Base-by-base conservation (phyloP, 1,284 basidiomycete species). In the Bjerkandera adusta region DNA sequence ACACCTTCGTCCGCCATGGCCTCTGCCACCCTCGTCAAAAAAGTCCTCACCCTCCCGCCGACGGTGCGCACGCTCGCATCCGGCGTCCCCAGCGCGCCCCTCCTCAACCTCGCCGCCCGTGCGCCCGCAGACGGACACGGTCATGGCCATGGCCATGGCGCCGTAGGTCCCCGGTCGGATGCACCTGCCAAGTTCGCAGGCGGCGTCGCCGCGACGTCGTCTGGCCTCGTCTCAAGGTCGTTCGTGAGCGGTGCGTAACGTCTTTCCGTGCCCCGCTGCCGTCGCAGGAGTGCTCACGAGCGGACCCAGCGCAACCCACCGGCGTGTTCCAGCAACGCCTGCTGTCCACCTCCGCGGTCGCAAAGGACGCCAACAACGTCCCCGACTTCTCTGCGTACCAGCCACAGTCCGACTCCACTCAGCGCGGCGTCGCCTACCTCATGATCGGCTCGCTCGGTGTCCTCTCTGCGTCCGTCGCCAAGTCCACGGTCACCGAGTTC, bases 401-500 rank as follows among this genome's bases (percentile, higher is more conserved):
- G 58, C 77, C 87, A 43, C 76, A 81, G 63, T 79, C 83, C 55
- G 73, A 81, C 37, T 72, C 78, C 42, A 74, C 69, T 54, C 92
- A 92, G 78, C 88, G 91, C 59, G 85, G 89, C 49, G 74, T 97
- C 51, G 91, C 90, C 30, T 99, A 99, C 79, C 92, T 98, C 71
- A 92, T 97, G 89, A 89, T 99, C 64, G 97, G 97, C 57, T 85
- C 92, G 38, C 81, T 98, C 66, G 97, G 97, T 67, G 79, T 97
- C 57, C 81, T 99, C 65, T 83, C 92, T 55, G 97, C 97, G 48
- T 91, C 92, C 16, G 92, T 86, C 54, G 96, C 95, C 61, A 97
- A 98, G 73, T 92, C 92, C 35, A 86, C 88, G 57, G 87, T 99
- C 53, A 83, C 92, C 55, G 96, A 97, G 69, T 96, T 99, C 74